phyloP scores from a whole-genome alignment of 768 basidiomycete species.

The Mycena galopus region DNA sequence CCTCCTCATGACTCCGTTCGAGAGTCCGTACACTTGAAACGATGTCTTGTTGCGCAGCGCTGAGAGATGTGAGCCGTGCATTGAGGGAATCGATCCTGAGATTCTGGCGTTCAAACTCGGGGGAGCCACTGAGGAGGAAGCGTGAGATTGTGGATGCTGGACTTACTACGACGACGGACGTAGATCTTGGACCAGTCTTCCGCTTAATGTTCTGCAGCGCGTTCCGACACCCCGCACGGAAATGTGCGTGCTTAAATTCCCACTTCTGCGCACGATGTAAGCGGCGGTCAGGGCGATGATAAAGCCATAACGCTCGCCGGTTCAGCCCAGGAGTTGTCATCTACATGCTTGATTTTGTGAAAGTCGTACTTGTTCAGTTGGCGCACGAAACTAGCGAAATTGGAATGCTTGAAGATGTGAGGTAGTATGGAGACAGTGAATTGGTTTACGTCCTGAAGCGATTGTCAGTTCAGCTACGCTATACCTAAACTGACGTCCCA shows the following conservation, averaged over 20 bases:
- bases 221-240: background rate
- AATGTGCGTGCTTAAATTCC: background rate
- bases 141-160: background rate
- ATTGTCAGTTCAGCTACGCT: background rate
- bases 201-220: background rate
- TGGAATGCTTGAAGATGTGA: background rate
- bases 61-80: background rate
- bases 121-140: background rate
- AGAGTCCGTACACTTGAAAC: background rate
- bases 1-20: background rate
- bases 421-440: no score
- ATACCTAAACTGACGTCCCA: background rate
- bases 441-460: background rate
- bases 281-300: background rate
- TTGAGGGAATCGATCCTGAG: background rate
- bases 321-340: background rate
- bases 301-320: background rate
- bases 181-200: background rate
- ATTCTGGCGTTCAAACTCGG: background rate
- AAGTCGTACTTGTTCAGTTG: background rate
- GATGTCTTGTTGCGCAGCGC: background rate
- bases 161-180: background rate
- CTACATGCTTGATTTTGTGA: background rate
- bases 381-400: background rate
- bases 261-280: background rate